phyloP scores from a whole-genome alignment of 177 flowering plant species.

The Vitis hybrid region DNA sequence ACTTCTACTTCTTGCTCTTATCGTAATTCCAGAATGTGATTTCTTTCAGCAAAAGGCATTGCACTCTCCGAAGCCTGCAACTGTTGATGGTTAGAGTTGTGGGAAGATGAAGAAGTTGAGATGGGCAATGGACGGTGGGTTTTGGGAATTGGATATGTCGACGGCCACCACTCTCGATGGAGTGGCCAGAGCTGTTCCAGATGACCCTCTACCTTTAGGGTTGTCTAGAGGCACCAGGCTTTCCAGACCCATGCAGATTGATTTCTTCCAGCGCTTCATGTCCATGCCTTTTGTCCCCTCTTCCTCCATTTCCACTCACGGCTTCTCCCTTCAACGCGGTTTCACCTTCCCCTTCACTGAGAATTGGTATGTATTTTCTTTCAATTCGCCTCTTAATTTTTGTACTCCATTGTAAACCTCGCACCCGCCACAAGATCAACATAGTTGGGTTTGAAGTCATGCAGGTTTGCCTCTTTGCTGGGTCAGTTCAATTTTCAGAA shows the following conservation, averaged over 20 bases:
- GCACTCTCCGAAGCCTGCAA: too few species aligned
- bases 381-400: neutral
- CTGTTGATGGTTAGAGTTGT: neutral
- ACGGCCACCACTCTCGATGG: slow-evolving; percentile 75
- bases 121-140: slow-evolving; percentile 77
- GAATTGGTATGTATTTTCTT: slow-evolving; percentile 37
- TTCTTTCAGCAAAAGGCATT: too few species aligned
- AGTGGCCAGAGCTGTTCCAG: slow-evolving; percentile 56
- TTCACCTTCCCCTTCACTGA: slow-evolving; percentile 53
- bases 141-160: slow-evolving; percentile 83
- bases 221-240: slow-evolving; percentile 65
- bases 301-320: slow-evolving; percentile 31
- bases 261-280: slow-evolving; percentile 93
- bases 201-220: slow-evolving; percentile 57
- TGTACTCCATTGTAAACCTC: neutral
- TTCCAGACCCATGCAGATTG: slow-evolving; percentile 75
- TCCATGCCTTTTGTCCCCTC: slow-evolving; percentile 66
- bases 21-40: too few species aligned
- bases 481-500: slow-evolving; percentile 81
- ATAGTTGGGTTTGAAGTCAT: slow-evolving; percentile 25
- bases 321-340: slow-evolving; percentile 60
- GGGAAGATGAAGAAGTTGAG: slow-evolving; percentile 72
- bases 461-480: slow-evolving; percentile 67
- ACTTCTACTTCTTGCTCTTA: too few species aligned
- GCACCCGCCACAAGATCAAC: too few species aligned